Evolutionary conservation across 805 yeast genomes (phyloP).

Genomic region (Metschnikowia gelsemii): DNA sequence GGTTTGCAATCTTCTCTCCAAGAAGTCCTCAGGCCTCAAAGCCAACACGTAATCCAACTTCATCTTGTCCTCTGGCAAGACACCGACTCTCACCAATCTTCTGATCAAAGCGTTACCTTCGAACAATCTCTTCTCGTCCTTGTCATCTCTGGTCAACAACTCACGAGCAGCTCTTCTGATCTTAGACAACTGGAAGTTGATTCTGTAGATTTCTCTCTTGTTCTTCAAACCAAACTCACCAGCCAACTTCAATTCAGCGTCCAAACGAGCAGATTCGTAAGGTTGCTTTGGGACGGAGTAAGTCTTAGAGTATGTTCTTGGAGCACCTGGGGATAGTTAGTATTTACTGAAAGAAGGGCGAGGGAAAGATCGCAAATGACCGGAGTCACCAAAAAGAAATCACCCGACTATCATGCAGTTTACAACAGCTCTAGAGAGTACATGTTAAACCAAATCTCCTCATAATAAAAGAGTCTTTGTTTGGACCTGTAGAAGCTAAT

Average conservation of each 20-base stretch:
- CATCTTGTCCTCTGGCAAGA: constrained; percentile 98
- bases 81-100: constrained; percentile 98
- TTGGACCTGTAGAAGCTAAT: constrained; percentile 16
- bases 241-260: constrained; percentile 97
- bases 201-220: constrained; percentile 99
- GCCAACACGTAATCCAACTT: constrained; percentile 99
- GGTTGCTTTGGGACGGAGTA: constrained; percentile 99
- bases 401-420: constrained; percentile 2
- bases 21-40: constrained; percentile 96
- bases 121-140: constrained; percentile 99
- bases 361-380: not conserved
- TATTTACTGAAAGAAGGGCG: not conserved
- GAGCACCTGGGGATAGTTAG: constrained; percentile 66
- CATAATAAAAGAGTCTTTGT: not conserved
- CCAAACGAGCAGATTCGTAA: constrained; percentile 99
- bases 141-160: constrained; percentile 98
- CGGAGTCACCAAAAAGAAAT: not conserved
- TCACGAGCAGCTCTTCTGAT: constrained; percentile 99
- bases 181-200: constrained; percentile 98
- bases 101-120: constrained; percentile 99
- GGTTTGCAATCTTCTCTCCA: constrained; percentile 99
- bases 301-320: constrained; percentile 99
- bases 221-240: constrained; percentile 99
- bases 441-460: not conserved
- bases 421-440: constrained; percentile 10